phyloP scores from a whole-genome alignment of 2,329 filamentous ascomycete genomes.

The Alternaria alternata region DNA sequence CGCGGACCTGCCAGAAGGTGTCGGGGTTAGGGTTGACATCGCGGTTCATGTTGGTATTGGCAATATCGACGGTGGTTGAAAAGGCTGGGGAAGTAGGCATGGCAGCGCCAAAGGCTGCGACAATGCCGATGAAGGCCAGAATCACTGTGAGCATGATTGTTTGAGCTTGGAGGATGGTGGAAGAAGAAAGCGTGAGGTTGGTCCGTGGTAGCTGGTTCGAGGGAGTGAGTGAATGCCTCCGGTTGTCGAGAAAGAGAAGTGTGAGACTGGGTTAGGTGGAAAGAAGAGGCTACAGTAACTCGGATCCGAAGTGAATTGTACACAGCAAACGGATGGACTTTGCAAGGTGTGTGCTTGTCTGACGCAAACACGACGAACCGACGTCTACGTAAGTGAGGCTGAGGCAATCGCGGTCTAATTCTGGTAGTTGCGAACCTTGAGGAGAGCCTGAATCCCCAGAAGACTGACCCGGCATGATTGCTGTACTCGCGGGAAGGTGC shows the following conservation, averaged over 20 bases:
- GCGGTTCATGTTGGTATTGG: neutral
- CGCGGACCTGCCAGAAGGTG: neutral
- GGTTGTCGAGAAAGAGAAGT: neutral
- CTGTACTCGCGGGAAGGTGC: neutral
- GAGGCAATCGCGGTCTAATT: neutral
- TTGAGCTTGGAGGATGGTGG: neutral
- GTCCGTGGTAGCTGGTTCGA: neutral
- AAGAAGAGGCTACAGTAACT: neutral
- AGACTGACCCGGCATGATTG: no score
- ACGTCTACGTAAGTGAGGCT: neutral
- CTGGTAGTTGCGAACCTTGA: neutral
- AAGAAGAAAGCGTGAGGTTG: neutral
- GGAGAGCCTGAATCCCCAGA: rapidly evolving
- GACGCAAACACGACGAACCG: neutral
- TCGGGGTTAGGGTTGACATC: neutral
- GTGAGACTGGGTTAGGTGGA: neutral
- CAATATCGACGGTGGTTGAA: neutral
- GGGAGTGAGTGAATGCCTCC: neutral
- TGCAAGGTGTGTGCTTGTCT: neutral
- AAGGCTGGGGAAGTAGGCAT: no score
- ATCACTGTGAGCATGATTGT: neutral
- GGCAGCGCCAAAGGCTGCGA: neutral
- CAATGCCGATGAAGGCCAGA: neutral
- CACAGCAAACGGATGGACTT: neutral
- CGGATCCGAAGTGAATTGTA: neutral